Base-by-base conservation (phyloP, 2,329 filamentous ascomycete species). In the Fusarium zealandicum region DNA sequence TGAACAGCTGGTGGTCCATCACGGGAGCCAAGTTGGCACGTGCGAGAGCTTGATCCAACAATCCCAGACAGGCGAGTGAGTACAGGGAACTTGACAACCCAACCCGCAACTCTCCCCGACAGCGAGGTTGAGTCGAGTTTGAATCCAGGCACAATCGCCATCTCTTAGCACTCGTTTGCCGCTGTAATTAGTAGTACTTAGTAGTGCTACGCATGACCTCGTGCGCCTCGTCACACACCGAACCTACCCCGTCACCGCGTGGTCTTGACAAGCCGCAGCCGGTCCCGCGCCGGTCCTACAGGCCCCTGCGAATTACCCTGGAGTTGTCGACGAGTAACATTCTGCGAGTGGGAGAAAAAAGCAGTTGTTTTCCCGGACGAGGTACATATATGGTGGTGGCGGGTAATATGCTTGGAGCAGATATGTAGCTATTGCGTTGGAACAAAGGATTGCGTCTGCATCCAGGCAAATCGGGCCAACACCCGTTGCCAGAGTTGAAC, bases 11-110 rank as follows among this genome's bases (percentile, higher is more conserved):
- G 46, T 43, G 33, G 42, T 37, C 40, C 44, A 41, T 42, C 44
- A 53, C 42, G 39, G 42, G 47, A 43, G 51, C 22, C 41, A 20
- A 39, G 50, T 51, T 64, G 63, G 63, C 63, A 66, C 61, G 63
- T 66, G 61, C 61, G 51, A 59, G 59, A 63, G 53, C 61, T 65
- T 58, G 62, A 53, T 44, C 35, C 48, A 35, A 28, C 22, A 30
- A 25, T 25, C 22, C 17, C 11, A 5, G 32, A 50, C 38, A 17
- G 20, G n/a, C n/a, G n/a, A n/a, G n/a, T n/a, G n/a, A n/a, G n/a
- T n/a, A n/a, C n/a, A n/a, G n/a, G n/a, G n/a, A n/a, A n/a, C n/a
- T n/a, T n/a, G n/a, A n/a, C n/a, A n/a, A n/a, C 16, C 41, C 37
- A 52, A 37, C 45, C 54, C 54, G 58, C 46, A n/a, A n/a, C 54